These are phyloP conservation scores for Puccinellia tenuiflora DNA, from an alignment of 176 grass and related monocot species.

Conservation along the genomic window DNA sequence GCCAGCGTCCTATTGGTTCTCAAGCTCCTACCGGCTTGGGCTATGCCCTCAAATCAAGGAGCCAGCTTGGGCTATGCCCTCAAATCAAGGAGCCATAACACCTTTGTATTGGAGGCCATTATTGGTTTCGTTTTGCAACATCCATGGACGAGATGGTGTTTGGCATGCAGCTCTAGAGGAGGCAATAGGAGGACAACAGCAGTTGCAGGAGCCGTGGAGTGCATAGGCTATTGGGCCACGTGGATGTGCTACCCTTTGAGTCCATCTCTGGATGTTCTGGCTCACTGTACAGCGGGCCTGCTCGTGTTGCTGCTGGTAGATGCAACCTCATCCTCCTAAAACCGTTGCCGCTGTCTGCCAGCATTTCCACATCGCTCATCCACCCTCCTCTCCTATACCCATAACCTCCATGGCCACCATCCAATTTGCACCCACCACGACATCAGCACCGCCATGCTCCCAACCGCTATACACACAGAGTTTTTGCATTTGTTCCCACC, in stretches of 20 bases:
- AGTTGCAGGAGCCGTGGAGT: not conserved
- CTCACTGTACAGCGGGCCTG: not conserved
- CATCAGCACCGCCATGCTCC: not conserved
- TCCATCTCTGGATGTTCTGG: not conserved
- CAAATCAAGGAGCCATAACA: not conserved
- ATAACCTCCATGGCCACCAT: not conserved
- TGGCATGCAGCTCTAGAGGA: not conserved
- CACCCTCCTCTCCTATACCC: not conserved
- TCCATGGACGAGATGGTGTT: not conserved
- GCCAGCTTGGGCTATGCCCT: too few relatives aligned
- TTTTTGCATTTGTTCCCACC: not conserved
- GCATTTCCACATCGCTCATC: not conserved
- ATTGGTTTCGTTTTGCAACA: not conserved
- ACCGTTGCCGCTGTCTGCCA: not conserved
- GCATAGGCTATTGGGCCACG: not conserved
- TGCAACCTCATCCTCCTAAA: too few relatives aligned
- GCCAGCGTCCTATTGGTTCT: not conserved
- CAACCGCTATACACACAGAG: not conserved
- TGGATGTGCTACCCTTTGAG: not conserved
- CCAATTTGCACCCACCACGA: not conserved
- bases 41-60: not conserved
- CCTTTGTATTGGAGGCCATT: not conserved
- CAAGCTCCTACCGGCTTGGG: not conserved
- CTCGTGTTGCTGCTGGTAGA: too few relatives aligned
- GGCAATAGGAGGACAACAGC: not conserved